phyloP scores from a whole-genome alignment of 495 filamentous ascomycete species.

The Ascodesmis nigricans region DNA sequence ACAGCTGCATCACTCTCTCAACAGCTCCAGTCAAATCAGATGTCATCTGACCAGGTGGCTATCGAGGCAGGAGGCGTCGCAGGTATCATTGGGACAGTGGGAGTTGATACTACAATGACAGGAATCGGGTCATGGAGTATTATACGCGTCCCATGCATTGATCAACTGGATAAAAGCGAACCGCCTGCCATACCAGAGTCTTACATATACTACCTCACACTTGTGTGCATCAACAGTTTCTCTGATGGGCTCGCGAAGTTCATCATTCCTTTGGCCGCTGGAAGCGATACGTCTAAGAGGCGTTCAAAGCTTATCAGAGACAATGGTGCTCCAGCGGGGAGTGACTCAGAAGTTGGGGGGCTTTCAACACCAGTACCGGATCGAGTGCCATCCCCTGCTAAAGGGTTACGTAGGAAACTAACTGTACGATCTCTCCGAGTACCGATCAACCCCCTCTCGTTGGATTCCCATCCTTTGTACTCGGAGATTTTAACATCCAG shows the following conservation, averaged over 20 bases:
- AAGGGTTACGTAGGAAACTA: slow-evolving; percentile 24
- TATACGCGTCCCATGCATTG: slow-evolving; percentile 69
- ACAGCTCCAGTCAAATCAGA: slow-evolving; percentile 24
- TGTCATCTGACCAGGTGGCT: slow-evolving; percentile 54
- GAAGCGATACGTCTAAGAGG: slow-evolving; percentile 31
- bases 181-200: slow-evolving; percentile 67
- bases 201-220: slow-evolving; percentile 73
- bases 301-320: slow-evolving; percentile 2
- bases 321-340: slow-evolving; percentile 14
- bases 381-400: slow-evolving; percentile 18
- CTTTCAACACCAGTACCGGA: slow-evolving; percentile 25
- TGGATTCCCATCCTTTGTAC: slow-evolving; percentile 48
- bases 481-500: slow-evolving; percentile 51
- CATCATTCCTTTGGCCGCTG: slow-evolving; percentile 68
- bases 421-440: slow-evolving; percentile 38
- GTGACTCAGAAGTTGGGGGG: slow-evolving; percentile 21
- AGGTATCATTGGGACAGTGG: slow-evolving; percentile 65
- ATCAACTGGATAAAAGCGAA: slow-evolving; percentile 82
- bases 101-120: slow-evolving; percentile 36
- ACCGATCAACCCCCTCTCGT: slow-evolving; percentile 55
- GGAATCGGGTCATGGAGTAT: slow-evolving; percentile 85
- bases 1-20: slow-evolving; percentile 44
- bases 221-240: slow-evolving; percentile 68
- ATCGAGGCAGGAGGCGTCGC: slow-evolving; percentile 71
- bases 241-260: slow-evolving; percentile 86